Evolutionary conservation across 495 filamentous ascomycete species (phyloP).

Genomic region (Penicillium atrosanguineum): DNA sequence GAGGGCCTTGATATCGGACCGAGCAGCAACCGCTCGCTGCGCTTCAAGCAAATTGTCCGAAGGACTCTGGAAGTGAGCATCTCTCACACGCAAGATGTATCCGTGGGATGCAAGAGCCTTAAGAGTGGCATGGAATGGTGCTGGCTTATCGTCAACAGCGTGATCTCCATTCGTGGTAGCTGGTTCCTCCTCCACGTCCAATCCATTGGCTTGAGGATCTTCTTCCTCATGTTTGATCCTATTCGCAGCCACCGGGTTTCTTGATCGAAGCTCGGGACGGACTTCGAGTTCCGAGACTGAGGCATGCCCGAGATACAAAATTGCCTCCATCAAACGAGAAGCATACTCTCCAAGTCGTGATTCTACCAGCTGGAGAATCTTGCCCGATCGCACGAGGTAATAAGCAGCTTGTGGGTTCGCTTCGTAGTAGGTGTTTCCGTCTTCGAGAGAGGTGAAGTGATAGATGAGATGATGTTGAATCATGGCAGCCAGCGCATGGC

Average conservation of each 20-base stretch:
- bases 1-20: conserved; percentile 40
- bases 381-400: conserved; percentile 72
- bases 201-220: conserved; percentile 23
- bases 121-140: conserved; percentile 43
- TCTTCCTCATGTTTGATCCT: conserved; percentile 35
- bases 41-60: conserved; percentile 51
- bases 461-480: conserved; percentile 84
- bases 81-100: conserved; percentile 46
- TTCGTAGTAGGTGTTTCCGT: conserved; percentile 71
- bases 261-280: conserved; percentile 34
- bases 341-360: conserved; percentile 67
- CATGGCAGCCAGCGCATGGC: conserved; percentile 76
- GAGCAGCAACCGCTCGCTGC: conserved; percentile 35
- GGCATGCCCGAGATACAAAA: conserved; percentile 75
- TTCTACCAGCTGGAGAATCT: conserved; percentile 74
- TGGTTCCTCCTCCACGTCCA: conserved; percentile 14
- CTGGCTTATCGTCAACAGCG: conserved; percentile 13
- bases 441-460: conserved; percentile 63
- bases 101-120: conserved; percentile 47
- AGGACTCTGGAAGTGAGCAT: conserved; percentile 50
- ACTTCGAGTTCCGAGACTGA: conserved; percentile 64
- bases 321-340: conserved; percentile 65
- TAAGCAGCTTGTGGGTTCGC: conserved; percentile 74
- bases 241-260: conserved; percentile 19
- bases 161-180: conserved; percentile 26